phyloP scores from a whole-genome alignment of 257 asterid genomes.

The Cordia subcordata region DNA sequence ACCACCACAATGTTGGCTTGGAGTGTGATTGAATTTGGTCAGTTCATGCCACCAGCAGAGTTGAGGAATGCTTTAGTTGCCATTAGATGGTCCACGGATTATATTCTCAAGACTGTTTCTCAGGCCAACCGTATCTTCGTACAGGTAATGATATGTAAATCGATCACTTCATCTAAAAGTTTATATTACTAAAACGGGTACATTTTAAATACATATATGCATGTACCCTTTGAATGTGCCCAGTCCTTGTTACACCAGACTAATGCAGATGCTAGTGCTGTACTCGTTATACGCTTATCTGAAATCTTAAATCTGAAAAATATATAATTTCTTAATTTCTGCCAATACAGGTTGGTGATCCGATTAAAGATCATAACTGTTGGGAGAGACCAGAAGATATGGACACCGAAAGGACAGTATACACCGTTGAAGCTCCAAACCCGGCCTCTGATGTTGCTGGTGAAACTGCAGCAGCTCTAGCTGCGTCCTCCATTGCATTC shows the following conservation, averaged over 20 bases:
- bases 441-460: slow-evolving; percentile 98
- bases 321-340: not conserved
- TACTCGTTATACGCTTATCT: too few species aligned
- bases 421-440: slow-evolving; percentile 84
- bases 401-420: slow-evolving; percentile 91
- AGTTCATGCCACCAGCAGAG: slow-evolving; percentile 66
- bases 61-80: slow-evolving; percentile 70
- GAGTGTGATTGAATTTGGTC: slow-evolving; percentile 87
- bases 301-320: too few species aligned
- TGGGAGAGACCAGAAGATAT: slow-evolving; percentile 99
- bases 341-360: slow-evolving; percentile 79
- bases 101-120: slow-evolving; percentile 78
- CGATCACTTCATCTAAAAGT: too few species aligned
- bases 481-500: slow-evolving; percentile 88
- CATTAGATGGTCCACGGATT: slow-evolving; percentile 82
- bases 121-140: slow-evolving; percentile 84
- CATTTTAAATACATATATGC: not conserved
- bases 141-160: slow-evolving; percentile 44
- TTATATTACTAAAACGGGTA: too few species aligned
- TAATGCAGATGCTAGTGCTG: too few species aligned
- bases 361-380: slow-evolving; percentile 73
- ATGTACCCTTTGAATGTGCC: not conserved
- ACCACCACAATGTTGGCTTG: slow-evolving; percentile 93
- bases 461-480: slow-evolving; percentile 94
- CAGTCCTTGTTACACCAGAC: too few species aligned